Percentiles rank a stretch among this genome's conserved stretches.
Evolutionary conservation across 371 early-diverging fungal genomes (phyloP).

Genomic region (Mortierella sp.): DNA sequence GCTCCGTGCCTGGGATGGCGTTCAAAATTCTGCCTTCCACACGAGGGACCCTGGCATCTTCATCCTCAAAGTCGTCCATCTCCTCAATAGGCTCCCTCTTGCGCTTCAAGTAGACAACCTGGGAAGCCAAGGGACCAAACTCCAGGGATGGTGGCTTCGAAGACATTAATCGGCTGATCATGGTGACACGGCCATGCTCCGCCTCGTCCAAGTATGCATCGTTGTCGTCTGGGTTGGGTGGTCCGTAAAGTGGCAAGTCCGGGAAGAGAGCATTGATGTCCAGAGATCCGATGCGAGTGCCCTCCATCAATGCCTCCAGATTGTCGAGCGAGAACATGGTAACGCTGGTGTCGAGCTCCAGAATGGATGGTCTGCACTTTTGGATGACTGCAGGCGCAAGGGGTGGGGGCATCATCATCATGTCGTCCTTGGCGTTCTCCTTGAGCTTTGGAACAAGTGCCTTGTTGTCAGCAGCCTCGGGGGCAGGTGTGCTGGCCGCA

Average conservation of each 20-base stretch:
- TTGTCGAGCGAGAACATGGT: constrained; percentile 41
- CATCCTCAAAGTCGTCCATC: constrained; percentile 57
- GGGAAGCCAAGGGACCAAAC: constrained; percentile 60
- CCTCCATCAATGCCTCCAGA: constrained; percentile 41
- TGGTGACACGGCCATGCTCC: constrained; percentile 50
- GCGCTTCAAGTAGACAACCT: constrained; percentile 59
- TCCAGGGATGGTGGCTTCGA: constrained; percentile 44
- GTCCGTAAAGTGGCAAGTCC: constrained; percentile 60
- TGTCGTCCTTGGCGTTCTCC: constrained; percentile 53
- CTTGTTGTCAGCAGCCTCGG: constrained; percentile 31
- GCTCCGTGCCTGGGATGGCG: constrained; percentile 53
- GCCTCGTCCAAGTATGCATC: constrained; percentile 53
- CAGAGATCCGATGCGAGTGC: constrained; percentile 38
- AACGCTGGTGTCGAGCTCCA: constrained; percentile 39
- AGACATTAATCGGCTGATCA: constrained; percentile 53
- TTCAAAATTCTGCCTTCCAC: constrained; percentile 51
- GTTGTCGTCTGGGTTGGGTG: constrained; percentile 61
- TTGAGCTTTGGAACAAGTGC: constrained; percentile 36
- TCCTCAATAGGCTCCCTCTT: constrained; percentile 61
- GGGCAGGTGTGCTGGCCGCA: background rate
- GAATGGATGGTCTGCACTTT: constrained; percentile 43
- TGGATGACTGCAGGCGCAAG: constrained; percentile 54
- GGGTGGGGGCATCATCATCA: constrained; percentile 58
- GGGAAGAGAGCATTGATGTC: constrained; percentile 59
- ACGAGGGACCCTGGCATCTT: constrained; percentile 56